These are phyloP conservation scores for Dichotomopilus funicola DNA, from an alignment of 2,329 filamentous ascomycete species.

Conservation along the genomic window DNA sequence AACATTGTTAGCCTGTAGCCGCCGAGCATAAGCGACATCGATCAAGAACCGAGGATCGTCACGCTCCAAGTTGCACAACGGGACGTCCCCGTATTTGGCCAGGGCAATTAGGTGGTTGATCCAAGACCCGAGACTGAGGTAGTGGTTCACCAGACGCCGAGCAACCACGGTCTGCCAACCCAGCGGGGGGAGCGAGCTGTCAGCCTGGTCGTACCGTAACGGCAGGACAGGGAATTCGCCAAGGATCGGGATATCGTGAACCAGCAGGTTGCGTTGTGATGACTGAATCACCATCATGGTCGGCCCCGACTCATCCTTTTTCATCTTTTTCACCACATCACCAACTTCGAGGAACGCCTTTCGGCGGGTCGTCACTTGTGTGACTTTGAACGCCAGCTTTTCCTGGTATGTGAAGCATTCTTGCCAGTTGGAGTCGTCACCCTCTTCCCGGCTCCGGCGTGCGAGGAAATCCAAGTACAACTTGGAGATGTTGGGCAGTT, in stretches of 20 bases:
- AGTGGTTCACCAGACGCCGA: conserved; percentile 79
- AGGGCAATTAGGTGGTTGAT: conserved; percentile 80
- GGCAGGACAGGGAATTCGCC: conserved; percentile 77
- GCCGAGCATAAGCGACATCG: conserved; percentile 87
- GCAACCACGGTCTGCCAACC: conserved; percentile 91
- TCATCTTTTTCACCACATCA: conserved; percentile 84
- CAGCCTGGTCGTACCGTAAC: conserved; percentile 73
- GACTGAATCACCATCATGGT: conserved; percentile 87
- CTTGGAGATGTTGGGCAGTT: conserved; percentile 82
- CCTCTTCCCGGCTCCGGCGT: conserved; percentile 55
- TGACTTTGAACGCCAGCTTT: conserved; percentile 75
- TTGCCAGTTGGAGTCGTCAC: conserved; percentile 65
- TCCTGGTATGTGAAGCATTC: conserved; percentile 83
- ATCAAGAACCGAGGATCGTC: conserved; percentile 94
- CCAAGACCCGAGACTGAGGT: conserved; percentile 89
- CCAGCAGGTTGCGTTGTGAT: conserved; percentile 69
- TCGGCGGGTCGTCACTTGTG: conserved; percentile 79
- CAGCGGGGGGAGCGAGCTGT: conserved; percentile 81
- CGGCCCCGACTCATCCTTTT: conserved; percentile 73
- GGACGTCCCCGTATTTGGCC: conserved; percentile 86
- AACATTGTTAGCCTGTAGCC: conserved; percentile 84
- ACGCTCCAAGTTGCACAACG: conserved; percentile 88
- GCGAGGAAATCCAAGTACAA: conserved; percentile 75
- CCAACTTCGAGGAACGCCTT: conserved; percentile 85
- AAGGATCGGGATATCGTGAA: conserved; percentile 78